Conservation (phyloP, 225 moss, liverwort and hornwort genomes). For the Rhytidiadelphus loreus region DNA sequence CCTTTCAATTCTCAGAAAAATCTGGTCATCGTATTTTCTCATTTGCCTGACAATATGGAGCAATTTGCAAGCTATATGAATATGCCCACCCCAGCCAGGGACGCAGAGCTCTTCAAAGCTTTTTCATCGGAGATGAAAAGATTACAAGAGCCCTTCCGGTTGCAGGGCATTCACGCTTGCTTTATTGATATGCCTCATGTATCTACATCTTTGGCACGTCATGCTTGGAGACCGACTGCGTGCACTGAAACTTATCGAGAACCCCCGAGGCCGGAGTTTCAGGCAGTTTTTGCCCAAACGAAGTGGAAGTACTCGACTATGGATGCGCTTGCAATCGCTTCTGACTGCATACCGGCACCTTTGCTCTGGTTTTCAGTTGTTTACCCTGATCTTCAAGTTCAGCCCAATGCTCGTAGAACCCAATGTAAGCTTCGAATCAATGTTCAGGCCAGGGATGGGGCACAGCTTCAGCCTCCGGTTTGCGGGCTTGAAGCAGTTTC, state of each 20-base stretch:
- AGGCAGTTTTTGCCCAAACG: conserved; percentile 14
- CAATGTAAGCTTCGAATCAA: conserved; percentile 29
- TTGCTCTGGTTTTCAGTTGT: conserved; percentile 57
- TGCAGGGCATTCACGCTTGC: conserved; percentile 35
- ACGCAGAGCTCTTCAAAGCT: conserved; percentile 2
- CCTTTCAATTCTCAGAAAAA: conserved; percentile 19
- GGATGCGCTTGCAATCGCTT: conserved; percentile 40
- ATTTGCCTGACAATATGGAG: conserved; percentile 19
- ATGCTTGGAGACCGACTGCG: background rate
- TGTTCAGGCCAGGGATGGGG: conserved; percentile 24
- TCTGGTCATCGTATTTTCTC: conserved; percentile 51
- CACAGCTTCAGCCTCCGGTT: conserved; percentile 9
- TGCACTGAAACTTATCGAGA: background rate
- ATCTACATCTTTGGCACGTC: background rate
- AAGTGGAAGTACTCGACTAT: conserved; percentile 36
- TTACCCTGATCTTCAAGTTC: conserved; percentile 22
- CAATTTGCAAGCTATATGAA: conserved; percentile 26
- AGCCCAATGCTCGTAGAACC: background rate
- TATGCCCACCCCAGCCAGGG: background rate
- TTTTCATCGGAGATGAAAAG: conserved; percentile 21
- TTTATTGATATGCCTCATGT: conserved; percentile 53
- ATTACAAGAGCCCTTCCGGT: conserved; percentile 32
- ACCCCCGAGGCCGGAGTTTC: conserved; percentile 5
- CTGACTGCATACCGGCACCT: conserved; percentile 29
- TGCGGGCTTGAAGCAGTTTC: conserved; percentile 27